Conservation (phyloP, 257 asterid species). For the Capsicum baccatum region DNA sequence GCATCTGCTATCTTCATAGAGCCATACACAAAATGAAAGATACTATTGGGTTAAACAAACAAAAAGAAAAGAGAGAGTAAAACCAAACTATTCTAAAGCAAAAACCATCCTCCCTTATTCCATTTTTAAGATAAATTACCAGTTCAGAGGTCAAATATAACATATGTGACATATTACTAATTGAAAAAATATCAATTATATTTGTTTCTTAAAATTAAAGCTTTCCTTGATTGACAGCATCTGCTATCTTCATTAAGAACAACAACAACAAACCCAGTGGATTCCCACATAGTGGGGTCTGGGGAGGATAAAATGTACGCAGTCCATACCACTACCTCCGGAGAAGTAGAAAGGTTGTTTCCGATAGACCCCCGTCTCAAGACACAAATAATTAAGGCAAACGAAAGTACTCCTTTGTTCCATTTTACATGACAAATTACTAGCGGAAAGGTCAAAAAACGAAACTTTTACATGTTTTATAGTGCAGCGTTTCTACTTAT, state of each 20-base stretch:
- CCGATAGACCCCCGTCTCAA: too few relatives aligned
- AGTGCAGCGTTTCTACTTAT: neutral
- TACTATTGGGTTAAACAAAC: neutral
- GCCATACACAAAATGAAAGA: neutral
- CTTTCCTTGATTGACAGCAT: slow-evolving; percentile 73
- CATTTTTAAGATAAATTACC: neutral
- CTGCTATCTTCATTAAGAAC: slow-evolving; percentile 57
- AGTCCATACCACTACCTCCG: too few relatives aligned
- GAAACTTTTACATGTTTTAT: neutral
- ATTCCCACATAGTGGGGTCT: too few relatives aligned
- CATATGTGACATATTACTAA: neutral
- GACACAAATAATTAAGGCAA: neutral
- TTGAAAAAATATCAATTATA: slow-evolving; percentile 62
- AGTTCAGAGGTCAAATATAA: neutral
- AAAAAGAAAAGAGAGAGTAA: neutral
- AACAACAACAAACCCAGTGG: too few relatives aligned
- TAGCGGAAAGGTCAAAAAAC: neutral
- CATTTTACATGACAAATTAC: neutral
- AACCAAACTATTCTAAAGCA: neutral
- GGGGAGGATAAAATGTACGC: too few relatives aligned
- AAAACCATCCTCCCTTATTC: neutral
- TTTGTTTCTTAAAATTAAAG: slow-evolving; percentile 25
- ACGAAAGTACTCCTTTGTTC: neutral
- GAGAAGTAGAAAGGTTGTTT: too few relatives aligned
- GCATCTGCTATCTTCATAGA: slow-evolving; percentile 66